A percentile compares a stretch with the other conserved stretches of the same genome.
These are phyloP conservation scores for Epicoccum nigrum DNA, from an alignment of 2,329 filamentous ascomycete genomes.

Conservation along the genomic window DNA sequence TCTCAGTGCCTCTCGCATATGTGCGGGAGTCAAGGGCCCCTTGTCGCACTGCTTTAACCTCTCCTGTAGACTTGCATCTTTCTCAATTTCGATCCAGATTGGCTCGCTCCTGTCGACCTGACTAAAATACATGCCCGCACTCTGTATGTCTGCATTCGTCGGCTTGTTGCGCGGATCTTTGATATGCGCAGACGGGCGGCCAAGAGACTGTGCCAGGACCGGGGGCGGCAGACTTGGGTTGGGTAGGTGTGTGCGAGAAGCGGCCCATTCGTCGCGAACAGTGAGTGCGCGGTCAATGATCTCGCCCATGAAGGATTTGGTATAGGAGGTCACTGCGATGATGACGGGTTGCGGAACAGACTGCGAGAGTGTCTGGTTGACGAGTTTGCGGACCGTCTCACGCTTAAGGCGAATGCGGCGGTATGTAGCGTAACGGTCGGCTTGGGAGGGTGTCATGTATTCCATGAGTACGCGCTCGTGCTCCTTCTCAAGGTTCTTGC, in stretches of 20 bases:
- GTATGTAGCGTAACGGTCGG: conserved; percentile 73
- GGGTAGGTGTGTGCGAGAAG: conserved; percentile 49
- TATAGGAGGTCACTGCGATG: conserved; percentile 75
- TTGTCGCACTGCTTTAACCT: conserved; percentile 46
- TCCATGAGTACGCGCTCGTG: conserved; percentile 67
- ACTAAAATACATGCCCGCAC: conserved; percentile 32
- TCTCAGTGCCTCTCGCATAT: conserved; percentile 74
- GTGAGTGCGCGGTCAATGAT: conserved; percentile 74
- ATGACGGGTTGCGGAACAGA: conserved; percentile 76
- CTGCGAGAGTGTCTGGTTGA: conserved; percentile 81
- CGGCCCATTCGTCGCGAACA: conserved; percentile 74
- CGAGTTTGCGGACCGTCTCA: conserved; percentile 73
- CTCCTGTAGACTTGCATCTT: conserved; percentile 34
- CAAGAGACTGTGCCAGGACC: conserved; percentile 35
- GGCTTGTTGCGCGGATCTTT: conserved; percentile 37
- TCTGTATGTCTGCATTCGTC: conserved; percentile 35
- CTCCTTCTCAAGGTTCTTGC: conserved; percentile 70
- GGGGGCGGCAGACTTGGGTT: conserved; percentile 36
- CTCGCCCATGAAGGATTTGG: conserved; percentile 78
- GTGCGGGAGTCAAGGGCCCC: conserved; percentile 72
- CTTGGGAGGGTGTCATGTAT: conserved; percentile 70
- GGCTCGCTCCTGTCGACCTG: conserved; percentile 31
- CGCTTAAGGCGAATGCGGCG: conserved; percentile 71
- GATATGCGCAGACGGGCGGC: conserved; percentile 39
- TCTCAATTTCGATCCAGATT: conserved; percentile 37